Percentiles rank a stretch among this genome's conserved stretches.
phyloP scores from a whole-genome alignment of 768 basidiomycete species.

The Tricholoma furcatifolium region DNA sequence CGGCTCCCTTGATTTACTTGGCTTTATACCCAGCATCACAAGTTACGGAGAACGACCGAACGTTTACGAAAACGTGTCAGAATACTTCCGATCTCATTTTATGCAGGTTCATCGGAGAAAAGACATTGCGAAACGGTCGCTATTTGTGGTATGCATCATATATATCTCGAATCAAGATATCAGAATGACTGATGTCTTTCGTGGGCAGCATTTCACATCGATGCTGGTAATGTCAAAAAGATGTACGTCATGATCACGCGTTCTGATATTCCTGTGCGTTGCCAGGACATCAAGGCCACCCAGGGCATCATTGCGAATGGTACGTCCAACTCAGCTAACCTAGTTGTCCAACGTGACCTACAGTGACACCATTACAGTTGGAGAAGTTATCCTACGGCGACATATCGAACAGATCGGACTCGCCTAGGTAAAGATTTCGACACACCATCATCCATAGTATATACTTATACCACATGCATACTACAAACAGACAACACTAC shows the following conservation, averaged over 20 bases:
- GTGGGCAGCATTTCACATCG: constrained; percentile 60
- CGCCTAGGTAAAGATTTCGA: constrained; percentile 21
- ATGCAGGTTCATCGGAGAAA: constrained; percentile 69
- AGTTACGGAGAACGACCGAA: constrained; percentile 76
- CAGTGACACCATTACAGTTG: constrained; percentile 37
- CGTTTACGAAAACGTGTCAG: constrained; percentile 64
- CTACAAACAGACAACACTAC: not conserved
- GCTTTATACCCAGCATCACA: constrained; percentile 52
- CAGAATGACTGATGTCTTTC: constrained; percentile 1
- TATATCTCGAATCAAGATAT: not conserved
- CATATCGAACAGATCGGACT: constrained; percentile 58
- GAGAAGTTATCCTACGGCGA: constrained; percentile 65
- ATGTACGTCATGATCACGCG: not conserved
- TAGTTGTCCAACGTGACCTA: not conserved
- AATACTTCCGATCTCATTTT: constrained; percentile 87
- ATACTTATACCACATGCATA: not conserved
- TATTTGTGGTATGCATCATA: constrained; percentile 58
- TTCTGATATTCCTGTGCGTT: constrained; percentile 1
- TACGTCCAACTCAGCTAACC: constrained; percentile 24
- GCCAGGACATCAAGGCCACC: constrained; percentile 66
- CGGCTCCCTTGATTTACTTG: constrained; percentile 4
- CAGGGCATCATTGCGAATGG: constrained; percentile 65
- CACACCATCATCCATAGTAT: not conserved
- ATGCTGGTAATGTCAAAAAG: constrained; percentile 51
- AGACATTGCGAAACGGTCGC: constrained; percentile 53